phyloP scores from a whole-genome alignment of 2,329 filamentous ascomycete species.

The Grosmannia penicillata region DNA sequence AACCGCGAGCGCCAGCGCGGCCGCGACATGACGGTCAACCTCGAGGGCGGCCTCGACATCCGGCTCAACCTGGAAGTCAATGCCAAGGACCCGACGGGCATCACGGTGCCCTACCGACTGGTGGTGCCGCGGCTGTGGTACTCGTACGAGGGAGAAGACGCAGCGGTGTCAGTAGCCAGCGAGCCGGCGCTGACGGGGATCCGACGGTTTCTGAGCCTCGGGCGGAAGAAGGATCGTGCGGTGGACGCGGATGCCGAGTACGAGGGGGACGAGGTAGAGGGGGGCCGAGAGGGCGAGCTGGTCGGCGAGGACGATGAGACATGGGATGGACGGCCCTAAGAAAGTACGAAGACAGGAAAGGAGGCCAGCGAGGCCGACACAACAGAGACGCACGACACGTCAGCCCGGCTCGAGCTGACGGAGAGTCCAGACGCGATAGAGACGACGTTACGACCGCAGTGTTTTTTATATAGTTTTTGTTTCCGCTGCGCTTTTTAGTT shows the following conservation, averaged over 20 bases:
- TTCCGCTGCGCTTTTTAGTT: too few relatives aligned
- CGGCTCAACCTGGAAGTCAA: slow-evolving; percentile 82
- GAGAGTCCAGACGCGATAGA: too few relatives aligned
- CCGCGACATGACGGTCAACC: slow-evolving; percentile 47
- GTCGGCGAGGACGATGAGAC: too few relatives aligned
- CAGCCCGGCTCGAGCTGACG: too few relatives aligned
- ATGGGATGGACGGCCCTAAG: too few relatives aligned
- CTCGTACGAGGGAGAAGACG: slow-evolving; percentile 29
- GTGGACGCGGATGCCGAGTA: too few relatives aligned
- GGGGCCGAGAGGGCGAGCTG: background rate
- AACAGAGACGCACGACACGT: too few relatives aligned
- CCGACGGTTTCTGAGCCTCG: slow-evolving; percentile 29
- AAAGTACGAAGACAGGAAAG: too few relatives aligned
- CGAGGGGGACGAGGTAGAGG: background rate
- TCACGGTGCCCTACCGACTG: slow-evolving; percentile 74
- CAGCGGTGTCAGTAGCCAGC: slow-evolving; percentile 13
- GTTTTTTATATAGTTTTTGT: too few relatives aligned
- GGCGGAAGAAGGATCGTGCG: too few relatives aligned
- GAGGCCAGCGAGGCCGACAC: too few relatives aligned
- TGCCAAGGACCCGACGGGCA: slow-evolving; percentile 70
- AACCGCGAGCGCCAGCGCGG: slow-evolving; percentile 43
- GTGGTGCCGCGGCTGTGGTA: slow-evolving; percentile 67
- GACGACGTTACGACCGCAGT: too few relatives aligned
- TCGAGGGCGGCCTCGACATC: slow-evolving; percentile 75
- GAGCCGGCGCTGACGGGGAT: slow-evolving; percentile 20